phyloP scores from a whole-genome alignment of 805 yeast genomes.

The Lipomyces starkeyi region DNA sequence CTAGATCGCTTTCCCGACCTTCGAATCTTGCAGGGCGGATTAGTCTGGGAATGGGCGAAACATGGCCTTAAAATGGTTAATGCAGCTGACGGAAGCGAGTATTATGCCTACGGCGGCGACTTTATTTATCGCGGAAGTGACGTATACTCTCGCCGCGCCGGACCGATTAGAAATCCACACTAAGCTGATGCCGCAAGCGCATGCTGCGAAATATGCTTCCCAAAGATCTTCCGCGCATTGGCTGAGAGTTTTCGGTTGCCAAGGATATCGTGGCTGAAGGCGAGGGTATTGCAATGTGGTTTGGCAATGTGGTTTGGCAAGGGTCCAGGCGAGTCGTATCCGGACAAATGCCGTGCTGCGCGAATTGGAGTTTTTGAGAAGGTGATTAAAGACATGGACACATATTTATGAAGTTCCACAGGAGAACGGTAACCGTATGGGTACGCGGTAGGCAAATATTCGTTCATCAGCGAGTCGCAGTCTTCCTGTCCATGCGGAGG shows the following conservation, averaged over 20 bases:
- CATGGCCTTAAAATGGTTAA: constrained; percentile 45
- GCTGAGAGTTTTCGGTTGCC: constrained; percentile 46
- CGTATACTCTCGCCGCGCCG: too few species aligned
- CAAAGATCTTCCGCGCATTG: constrained; percentile 46
- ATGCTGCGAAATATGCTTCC: constrained; percentile 48
- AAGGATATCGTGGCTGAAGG: too few species aligned
- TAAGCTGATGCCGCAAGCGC: too few species aligned
- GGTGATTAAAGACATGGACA: constrained; percentile 37
- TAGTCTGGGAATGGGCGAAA: constrained; percentile 52
- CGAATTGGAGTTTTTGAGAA: constrained; percentile 40
- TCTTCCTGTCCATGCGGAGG: too few species aligned
- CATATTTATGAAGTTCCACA: constrained; percentile 47
- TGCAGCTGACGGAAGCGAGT: constrained; percentile 29
- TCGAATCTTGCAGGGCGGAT: constrained; percentile 48
- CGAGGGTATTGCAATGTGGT: too few species aligned
- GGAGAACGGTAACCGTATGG: constrained; percentile 48
- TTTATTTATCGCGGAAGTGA: too few species aligned
- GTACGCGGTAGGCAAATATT: too few species aligned
- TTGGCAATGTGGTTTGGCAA: constrained; percentile 50
- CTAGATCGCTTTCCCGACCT: constrained; percentile 46
- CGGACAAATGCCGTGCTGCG: constrained; percentile 44
- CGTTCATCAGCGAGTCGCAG: too few species aligned
- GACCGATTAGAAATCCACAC: too few species aligned
- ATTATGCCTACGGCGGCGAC: constrained; percentile 49
- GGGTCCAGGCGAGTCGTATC: constrained; percentile 48